phyloP scores from a whole-genome alignment of 192 early-diverging fungal species.

The Podila epicladia region DNA sequence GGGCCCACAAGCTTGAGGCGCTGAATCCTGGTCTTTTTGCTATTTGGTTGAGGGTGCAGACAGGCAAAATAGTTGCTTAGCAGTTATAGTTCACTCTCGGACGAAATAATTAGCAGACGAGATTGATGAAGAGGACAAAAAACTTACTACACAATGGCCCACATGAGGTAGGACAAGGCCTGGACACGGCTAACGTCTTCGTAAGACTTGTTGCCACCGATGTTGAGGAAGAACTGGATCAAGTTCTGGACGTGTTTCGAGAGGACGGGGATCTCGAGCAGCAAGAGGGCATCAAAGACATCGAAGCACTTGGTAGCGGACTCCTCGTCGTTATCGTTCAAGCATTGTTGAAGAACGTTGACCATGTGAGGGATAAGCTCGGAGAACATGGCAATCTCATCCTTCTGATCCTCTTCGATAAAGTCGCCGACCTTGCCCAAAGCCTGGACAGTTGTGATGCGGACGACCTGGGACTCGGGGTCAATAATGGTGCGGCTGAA shows the following conservation, averaged over 20 bases:
- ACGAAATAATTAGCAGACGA: background rate
- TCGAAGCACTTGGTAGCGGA: slow-evolving; percentile 83
- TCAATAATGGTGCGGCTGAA: slow-evolving; percentile 81
- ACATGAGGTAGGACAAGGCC: slow-evolving; percentile 86
- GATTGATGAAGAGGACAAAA: background rate
- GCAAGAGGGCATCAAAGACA: slow-evolving; percentile 85
- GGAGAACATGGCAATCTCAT: slow-evolving; percentile 77
- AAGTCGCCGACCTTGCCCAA: slow-evolving; percentile 86
- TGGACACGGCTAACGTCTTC: slow-evolving; percentile 78
- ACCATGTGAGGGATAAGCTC: slow-evolving; percentile 87
- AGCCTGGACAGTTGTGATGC: slow-evolving; percentile 81
- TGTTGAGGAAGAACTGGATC: slow-evolving; percentile 81
- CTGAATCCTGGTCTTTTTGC: slow-evolving; percentile 84
- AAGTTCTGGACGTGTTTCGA: slow-evolving; percentile 82
- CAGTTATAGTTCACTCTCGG: too few relatives aligned
- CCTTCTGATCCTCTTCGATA: slow-evolving; percentile 75
- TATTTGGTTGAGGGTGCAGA: slow-evolving; percentile 13
- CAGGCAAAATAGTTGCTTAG: background rate
- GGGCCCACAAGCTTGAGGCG: slow-evolving; percentile 84
- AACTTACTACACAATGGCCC: slow-evolving; percentile 77
- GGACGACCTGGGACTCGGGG: slow-evolving; percentile 83
- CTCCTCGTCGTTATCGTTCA: slow-evolving; percentile 79
- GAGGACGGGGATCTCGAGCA: slow-evolving; percentile 83
- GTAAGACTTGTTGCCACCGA: slow-evolving; percentile 75
- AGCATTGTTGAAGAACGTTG: slow-evolving; percentile 81